Evolutionary conservation across 2,329 filamentous ascomycete species (phyloP), one percentile per base, ranked within the genome.

Genomic region (Lachnellula occidentalis): DNA sequence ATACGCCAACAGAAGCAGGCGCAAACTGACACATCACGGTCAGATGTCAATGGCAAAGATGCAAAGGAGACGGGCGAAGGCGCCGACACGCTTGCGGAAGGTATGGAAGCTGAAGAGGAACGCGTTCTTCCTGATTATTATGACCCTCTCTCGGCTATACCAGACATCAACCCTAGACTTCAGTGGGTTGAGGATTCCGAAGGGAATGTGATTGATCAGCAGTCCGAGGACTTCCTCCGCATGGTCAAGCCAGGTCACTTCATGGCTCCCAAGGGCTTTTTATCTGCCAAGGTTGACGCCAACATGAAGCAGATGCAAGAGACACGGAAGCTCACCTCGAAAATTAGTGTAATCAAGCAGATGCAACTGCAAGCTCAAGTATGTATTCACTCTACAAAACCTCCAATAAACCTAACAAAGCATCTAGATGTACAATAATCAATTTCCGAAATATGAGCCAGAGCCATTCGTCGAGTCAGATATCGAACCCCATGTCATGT

Each of bases 291-390:
- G 68, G 87, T 99, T 72, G 90, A 96, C 63, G 82, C 85, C 53
- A 99, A 99, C 64, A 90, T 97, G 72, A 83, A 84, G 57, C 92
- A 96, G 68, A 92, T 99, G 79, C 94, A 99, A 70, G 92, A 97
- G 66, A 99, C 94, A 0, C 82, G 94, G 63, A 97, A 96, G 69
- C 81, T 99, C 31, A 95, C 91, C 66, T 91, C 91, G 11, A 99
- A 97, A 73, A 96, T 99, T 69, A 87, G 90, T 48, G 90, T 99
- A 58, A 94, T 99, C 69, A 99, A 97, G 75, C 94, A 99, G 74
- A 99, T 99, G 94, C 94, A 99, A 73, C 83, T 97, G 51, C 94
- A 99, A 71, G 90, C 91, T 50, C 94, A 96, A 81, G 89, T 90
- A 81, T 68, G 76, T 66, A 48, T 36, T 4, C 24, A 2, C 37